phyloP scores from a whole-genome alignment of 176 grass and related monocot species.

The Bothriochloa decipiens region DNA sequence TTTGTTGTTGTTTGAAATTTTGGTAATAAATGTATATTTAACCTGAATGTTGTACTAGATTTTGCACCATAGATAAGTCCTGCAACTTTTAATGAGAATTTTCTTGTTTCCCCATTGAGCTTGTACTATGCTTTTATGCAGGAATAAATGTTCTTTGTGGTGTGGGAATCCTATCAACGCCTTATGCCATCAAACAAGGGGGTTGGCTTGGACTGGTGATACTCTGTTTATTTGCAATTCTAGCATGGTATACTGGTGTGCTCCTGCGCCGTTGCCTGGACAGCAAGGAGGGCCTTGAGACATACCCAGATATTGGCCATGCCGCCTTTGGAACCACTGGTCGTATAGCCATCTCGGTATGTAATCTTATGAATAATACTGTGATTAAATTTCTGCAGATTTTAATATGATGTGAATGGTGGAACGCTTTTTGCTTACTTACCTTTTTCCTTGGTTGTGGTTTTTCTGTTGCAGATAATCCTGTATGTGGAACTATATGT shows the following conservation, averaged over 20 bases:
- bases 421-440: slow-evolving; percentile 22
- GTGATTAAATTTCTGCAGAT: slow-evolving; percentile 8
- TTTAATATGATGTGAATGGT: slow-evolving; percentile 9
- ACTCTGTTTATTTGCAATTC: slow-evolving; percentile 64
- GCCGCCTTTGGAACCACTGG: slow-evolving; percentile 83
- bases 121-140: slow-evolving; percentile 19
- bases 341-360: slow-evolving; percentile 80
- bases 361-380: slow-evolving; percentile 10
- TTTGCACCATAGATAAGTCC: background rate
- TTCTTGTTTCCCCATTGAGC: background rate
- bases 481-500: slow-evolving; percentile 93
- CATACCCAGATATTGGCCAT: slow-evolving; percentile 94
- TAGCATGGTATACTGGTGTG: slow-evolving; percentile 84
- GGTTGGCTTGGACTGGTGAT: slow-evolving; percentile 76
- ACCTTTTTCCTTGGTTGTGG: slow-evolving; percentile 16
- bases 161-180: slow-evolving; percentile 88
- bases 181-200: slow-evolving; percentile 83
- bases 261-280: slow-evolving; percentile 83
- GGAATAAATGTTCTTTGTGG: slow-evolving; percentile 93
- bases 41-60: background rate
- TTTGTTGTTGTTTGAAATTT: background rate
- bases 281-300: slow-evolving; percentile 73
- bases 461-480: slow-evolving; percentile 68
- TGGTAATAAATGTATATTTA: background rate
- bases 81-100: background rate